These are phyloP conservation scores for Paecilomyces formosus DNA, from an alignment of 2,329 filamentous ascomycete genomes.

Conservation along the genomic window DNA sequence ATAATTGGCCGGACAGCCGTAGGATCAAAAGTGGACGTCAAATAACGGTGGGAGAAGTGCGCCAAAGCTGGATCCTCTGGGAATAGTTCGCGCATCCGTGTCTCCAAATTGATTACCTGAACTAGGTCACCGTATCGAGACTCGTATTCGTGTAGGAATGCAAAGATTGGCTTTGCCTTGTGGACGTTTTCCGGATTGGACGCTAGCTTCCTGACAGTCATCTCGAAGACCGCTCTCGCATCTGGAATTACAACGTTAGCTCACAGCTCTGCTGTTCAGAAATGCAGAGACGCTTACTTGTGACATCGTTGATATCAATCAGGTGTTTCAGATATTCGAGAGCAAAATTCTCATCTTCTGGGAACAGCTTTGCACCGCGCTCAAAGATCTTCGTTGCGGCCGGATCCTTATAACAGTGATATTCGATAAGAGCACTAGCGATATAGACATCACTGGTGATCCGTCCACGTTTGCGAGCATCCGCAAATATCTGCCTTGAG, in stretches of 20 bases:
- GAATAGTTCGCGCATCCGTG: conserved; percentile 88
- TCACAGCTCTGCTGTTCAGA: conserved; percentile 3
- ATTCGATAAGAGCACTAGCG: conserved; percentile 85
- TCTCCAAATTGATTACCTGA: conserved; percentile 84
- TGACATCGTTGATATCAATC: conserved; percentile 84
- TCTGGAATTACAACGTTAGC: conserved; percentile 48
- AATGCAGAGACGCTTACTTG: conserved; percentile 56
- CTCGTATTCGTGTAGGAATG: conserved; percentile 93
- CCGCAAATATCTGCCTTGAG: conserved; percentile 78
- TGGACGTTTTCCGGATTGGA: conserved; percentile 65
- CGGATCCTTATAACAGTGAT: conserved; percentile 89
- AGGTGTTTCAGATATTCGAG: conserved; percentile 95
- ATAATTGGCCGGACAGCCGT: conserved; percentile 74
- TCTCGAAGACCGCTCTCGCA: conserved; percentile 92
- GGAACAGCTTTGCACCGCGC: conserved; percentile 85
- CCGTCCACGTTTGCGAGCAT: conserved; percentile 78
- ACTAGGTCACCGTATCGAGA: conserved; percentile 87
- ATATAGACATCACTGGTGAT: conserved; percentile 94
- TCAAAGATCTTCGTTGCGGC: conserved; percentile 95
- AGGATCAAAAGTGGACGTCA: conserved; percentile 69
- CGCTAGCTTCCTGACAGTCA: conserved; percentile 74
- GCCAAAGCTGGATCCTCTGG: conserved; percentile 73
- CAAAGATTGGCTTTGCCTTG: conserved; percentile 78
- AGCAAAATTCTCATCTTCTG: conserved; percentile 86
- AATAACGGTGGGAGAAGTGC: conserved; percentile 70